Percentiles rank a stretch among this genome's conserved stretches.
Conservation (phyloP, 169 alveolate genomes). For the Cryptosporidium sp. region DNA sequence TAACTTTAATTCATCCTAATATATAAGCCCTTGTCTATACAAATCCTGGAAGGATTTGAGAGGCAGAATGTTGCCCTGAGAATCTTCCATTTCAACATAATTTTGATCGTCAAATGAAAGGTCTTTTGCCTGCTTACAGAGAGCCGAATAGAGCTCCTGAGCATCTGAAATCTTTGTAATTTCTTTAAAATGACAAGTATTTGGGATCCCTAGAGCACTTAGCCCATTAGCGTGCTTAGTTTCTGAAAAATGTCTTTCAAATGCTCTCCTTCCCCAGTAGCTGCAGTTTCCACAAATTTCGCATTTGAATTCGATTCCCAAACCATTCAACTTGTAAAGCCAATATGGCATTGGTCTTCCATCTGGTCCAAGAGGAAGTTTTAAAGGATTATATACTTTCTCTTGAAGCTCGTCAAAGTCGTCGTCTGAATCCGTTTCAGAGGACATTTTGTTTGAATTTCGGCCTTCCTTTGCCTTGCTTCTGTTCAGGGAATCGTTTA, state of each 20-base stretch:
- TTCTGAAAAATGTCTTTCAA: slow-evolving; percentile 98
- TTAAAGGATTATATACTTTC: slow-evolving; percentile 95
- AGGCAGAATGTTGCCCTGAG: slow-evolving; percentile 95
- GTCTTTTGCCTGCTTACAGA: slow-evolving; percentile 39
- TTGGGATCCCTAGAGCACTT: slow-evolving; percentile 99
- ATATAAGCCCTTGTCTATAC: slow-evolving; percentile 91
- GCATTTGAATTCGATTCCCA: slow-evolving; percentile 97
- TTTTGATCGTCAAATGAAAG: slow-evolving; percentile 49
- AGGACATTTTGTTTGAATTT: slow-evolving; percentile 45
- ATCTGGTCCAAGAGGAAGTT: slow-evolving; percentile 98
- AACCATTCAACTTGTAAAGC: slow-evolving; percentile 98
- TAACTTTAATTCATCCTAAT: background rate
- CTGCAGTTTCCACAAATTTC: slow-evolving; percentile 99
- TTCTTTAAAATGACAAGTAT: slow-evolving; percentile 97
- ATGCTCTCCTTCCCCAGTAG: slow-evolving; percentile 99
- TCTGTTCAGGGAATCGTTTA: background rate
- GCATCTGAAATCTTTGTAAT: slow-evolving; percentile 92
- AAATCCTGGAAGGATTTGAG: slow-evolving; percentile 93
- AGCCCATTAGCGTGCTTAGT: slow-evolving; percentile 99
- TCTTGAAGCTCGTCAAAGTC: slow-evolving; percentile 90
- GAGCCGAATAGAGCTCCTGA: slow-evolving; percentile 52
- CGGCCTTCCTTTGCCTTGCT: slow-evolving; percentile 23
- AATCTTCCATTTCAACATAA: slow-evolving; percentile 95
- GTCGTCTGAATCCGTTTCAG: slow-evolving; percentile 75
- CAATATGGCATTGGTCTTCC: slow-evolving; percentile 99